Evolutionary conservation across 1,284 basidiomycete genomes (phyloP), one percentile per base, ranked within the genome.

Genomic region (Afroboletus lepidellus): DNA sequence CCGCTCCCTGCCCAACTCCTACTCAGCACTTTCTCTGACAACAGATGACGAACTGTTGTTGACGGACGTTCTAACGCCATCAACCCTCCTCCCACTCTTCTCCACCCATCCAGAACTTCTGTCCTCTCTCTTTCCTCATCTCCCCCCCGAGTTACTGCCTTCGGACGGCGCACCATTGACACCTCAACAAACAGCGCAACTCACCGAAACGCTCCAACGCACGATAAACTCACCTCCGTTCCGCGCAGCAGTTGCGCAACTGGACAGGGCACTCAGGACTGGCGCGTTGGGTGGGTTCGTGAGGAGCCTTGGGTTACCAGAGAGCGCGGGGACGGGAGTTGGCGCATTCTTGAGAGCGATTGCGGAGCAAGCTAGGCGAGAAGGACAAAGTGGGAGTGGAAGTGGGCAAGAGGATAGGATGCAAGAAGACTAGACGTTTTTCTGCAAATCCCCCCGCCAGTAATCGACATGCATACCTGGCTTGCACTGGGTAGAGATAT

Each of bases 261-360:
- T 92, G 39, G 90, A 92, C 64, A 83, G 85, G 62, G 90, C 87
- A 13, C 73, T 92, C 41, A 76, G 83, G 43, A 92, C 89, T 0
- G 90, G 90, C 5, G 67, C 88, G 45, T 69, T 92, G 3, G 85
- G 85, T 11, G 80, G 77, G 1, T 72, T 92, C 8, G 87, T 92
- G 27, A 73, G 83, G 41, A 77, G 80, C n/a, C 72, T 92, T 6
- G 90, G 90, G 3, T 70, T 92, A 29, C 88, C 89, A 0, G 86
- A 85, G 62, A 87, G 88, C 58, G 90, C 90, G 5, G 90, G 89
- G 0, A 78, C 77, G 2, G 80, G 89, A 5, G 74, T 91, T 7
- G 79, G 75, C 43, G 79, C 86, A 3, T 92, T 92, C 69, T 71
- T 92, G 64, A 75, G 79, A 41, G 88, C 89, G 6, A 77, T 92